Evolutionary conservation across 176 grass and related monocot species (phyloP), one percentile per base, ranked within the genome.

Genomic region (Oryza australiensis): DNA sequence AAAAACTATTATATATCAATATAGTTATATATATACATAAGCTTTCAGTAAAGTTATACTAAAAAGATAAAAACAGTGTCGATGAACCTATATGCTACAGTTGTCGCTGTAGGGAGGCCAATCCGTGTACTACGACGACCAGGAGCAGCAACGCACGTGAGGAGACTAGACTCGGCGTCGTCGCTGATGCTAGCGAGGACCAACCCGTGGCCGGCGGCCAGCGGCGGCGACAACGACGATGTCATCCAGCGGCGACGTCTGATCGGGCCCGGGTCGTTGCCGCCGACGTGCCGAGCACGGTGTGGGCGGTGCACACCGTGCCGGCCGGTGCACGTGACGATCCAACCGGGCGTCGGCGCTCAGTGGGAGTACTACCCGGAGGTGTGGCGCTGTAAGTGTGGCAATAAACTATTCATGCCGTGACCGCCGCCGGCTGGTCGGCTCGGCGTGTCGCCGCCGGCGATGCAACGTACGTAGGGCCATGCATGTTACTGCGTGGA

Each of bases 331-430:
- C 89, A 85, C 26, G 94, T 94, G 66, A 84, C 91, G 15, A 90
- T 97, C 85, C 91, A 97, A 12, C 87, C 91, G 0, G 87, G 84
- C 16, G n/a, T 79, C 3, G 76, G 46, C 13, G 18, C 66, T 4
- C 94, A 88, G 43, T 82, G 83, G 81, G 94, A 97, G 84, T 97
- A 97, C 89, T 97, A 97, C 89, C 94, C 94, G n/a, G 91, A 94
- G 67, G 94, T 90, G 27, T 97, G 94, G 94, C 86, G 94, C 46
- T 97, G 94, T 84, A 85, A 91, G 86, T 97, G 94, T 77, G 84
- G 89, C 74, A 57, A 86, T 30, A 86, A 97, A 73, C 84, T 97
- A 74, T 97, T 86, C 91, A 88, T 91, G 94, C 94, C 94, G 3
- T 97, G 76, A 91, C 24, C 60, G 1, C 0, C 34, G 1, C 33